Evolutionary conservation across 352 stramenopile genomes (phyloP), one percentile per base, ranked within the genome.

Genomic region (Phytophthora citricola): DNA sequence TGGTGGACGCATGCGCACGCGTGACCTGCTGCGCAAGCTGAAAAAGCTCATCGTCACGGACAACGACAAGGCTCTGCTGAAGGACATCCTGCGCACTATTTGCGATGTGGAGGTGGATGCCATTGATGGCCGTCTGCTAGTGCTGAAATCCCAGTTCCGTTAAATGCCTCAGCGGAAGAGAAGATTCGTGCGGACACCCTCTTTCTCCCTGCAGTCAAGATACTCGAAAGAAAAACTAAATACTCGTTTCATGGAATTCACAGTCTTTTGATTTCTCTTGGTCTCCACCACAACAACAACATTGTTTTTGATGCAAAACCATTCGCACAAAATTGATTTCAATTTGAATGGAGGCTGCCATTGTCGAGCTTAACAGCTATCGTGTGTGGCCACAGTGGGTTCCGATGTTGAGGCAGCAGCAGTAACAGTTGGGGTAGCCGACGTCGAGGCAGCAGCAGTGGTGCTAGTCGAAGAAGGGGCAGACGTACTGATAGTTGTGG

Each of bases 121-220:
- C 3, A 91, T 95, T 66, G 87, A 95, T 67, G 87, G 85, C 22
- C 82, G 81, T 38, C 47, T 92, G 52, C 76, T 95, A 29, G 87
- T 95, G 56, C 79, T 95, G 56, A 94, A 95, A 73, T 89, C 83
- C 1, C 87, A 95, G 70, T 95, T 95, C 81, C 87, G 87, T 68
- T 95, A 91, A 76, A 24, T 24, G 45, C 45, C 12, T 15, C 15
- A 1, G 12, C 20, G 11, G 11, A 63, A 14, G 45, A 3, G 11
- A 63, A 14, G 45, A 3, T 6, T 55, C 26, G 17, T 17, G 32
- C 53, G 43, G 29, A 15, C 22, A 5, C 4, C 27, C 5, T n/a
- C 40, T 34, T 48, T 26, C 29, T 43, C 36, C n/a, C 20, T 20
- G 15, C 24, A 5, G 24, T 43, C 36, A 50, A 60, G 27, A 44